A percentile compares a stretch with the other conserved stretches of the same genome.
Evolutionary conservation across 148 eudicot species (phyloP).

Genomic region (Arbutus unedo): DNA sequence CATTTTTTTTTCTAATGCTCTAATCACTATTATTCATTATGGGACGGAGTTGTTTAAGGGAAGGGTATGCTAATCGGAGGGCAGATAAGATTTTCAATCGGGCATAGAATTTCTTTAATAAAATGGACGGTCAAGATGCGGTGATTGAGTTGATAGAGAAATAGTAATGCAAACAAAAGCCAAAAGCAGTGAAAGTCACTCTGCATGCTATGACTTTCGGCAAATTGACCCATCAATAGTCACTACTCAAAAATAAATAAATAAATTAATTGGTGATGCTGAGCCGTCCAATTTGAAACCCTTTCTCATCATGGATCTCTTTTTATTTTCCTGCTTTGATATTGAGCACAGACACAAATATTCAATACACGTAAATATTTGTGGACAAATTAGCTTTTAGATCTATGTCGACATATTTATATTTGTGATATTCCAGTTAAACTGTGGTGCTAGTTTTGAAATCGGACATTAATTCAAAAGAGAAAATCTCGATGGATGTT

Average conservation of each 20-base stretch:
- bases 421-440: too few relatives aligned
- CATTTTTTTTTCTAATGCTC: background rate
- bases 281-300: constrained; percentile 6
- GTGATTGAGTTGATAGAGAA: background rate
- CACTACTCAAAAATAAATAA: background rate
- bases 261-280: background rate
- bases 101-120: background rate
- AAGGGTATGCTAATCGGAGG: constrained; percentile 3
- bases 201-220: constrained; percentile 14
- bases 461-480: too few relatives aligned
- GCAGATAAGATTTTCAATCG: background rate
- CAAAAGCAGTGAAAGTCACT: constrained; percentile 9
- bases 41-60: background rate
- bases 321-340: background rate
- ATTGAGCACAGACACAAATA: background rate
- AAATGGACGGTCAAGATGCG: constrained; percentile 7
- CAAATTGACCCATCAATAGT: background rate
- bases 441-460: too few relatives aligned
- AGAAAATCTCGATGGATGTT: too few relatives aligned
- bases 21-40: background rate
- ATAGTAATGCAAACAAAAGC: background rate
- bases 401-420: too few relatives aligned
- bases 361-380: too few relatives aligned
- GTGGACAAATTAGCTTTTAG: too few relatives aligned
- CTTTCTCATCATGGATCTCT: background rate